phyloP scores from a whole-genome alignment of 805 yeast species.

The Jamesozyma hellenica region DNA sequence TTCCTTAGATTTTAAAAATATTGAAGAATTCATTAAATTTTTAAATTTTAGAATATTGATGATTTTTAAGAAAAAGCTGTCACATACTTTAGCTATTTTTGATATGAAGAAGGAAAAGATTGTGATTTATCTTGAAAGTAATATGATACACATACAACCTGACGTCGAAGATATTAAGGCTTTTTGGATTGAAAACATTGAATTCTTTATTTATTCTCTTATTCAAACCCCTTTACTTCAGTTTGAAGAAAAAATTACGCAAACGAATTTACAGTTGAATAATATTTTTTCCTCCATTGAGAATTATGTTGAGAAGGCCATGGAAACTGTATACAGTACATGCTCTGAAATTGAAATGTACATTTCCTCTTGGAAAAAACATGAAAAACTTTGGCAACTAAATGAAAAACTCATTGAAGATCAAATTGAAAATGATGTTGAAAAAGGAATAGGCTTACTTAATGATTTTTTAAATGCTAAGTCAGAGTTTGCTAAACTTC shows the following conservation, averaged over 20 bases:
- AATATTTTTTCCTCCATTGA: not conserved
- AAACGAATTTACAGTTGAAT: too few species aligned
- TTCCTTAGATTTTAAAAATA: not conserved
- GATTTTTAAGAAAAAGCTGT: not conserved
- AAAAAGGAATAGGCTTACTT: slow-evolving; percentile 3
- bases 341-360: not conserved
- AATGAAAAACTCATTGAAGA: slow-evolving; percentile 5
- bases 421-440: not conserved
- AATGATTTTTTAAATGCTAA: slow-evolving; percentile 1
- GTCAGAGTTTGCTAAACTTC: not conserved
- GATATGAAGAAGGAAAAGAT: slow-evolving; percentile 1
- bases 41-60: slow-evolving; percentile 5
- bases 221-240: too few species aligned
- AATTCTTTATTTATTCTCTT: not conserved
- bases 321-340: not conserved
- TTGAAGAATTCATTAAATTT: not conserved
- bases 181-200: not conserved
- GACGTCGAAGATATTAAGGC: not conserved
- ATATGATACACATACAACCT: not conserved
- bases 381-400: slow-evolving; percentile 7
- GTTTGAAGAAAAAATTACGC: too few species aligned
- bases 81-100: not conserved
- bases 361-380: not conserved
- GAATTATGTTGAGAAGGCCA: not conserved
- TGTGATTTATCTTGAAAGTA: slow-evolving; percentile 1